Conservation (phyloP, 345 rosid species). For the Lenwebbia sp. region DNA sequence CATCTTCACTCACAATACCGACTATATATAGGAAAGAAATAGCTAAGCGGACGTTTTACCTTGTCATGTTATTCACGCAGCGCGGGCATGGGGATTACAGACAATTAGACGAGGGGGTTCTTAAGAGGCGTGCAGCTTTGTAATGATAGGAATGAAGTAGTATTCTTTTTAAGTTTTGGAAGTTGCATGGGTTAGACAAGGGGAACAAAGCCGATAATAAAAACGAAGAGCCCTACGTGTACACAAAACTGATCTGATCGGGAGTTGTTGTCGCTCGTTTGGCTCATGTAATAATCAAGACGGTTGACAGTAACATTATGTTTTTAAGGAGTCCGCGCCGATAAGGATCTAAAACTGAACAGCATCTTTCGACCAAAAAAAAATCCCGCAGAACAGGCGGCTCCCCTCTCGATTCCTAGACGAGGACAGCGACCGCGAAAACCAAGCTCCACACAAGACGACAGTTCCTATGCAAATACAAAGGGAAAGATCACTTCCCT, state of each 20-base stretch:
- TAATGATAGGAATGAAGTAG: not conserved
- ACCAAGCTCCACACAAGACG: not conserved
- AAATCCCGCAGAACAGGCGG: not conserved
- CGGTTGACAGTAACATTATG: not conserved
- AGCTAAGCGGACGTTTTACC: not conserved
- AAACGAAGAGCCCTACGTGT: not conserved
- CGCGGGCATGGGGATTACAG: not conserved
- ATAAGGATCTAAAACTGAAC: not conserved
- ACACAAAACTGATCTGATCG: not conserved
- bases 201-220: not conserved
- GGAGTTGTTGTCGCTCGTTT: slow-evolving; percentile 5
- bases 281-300: slow-evolving; percentile 6
- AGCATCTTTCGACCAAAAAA: too few relatives aligned
- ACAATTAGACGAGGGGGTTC: not conserved
- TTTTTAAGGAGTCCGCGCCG: not conserved
- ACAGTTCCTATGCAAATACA: not conserved
- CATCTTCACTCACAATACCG: not conserved
- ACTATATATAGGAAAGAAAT: not conserved
- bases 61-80: not conserved
- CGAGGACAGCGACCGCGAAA: not conserved
- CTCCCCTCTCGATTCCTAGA: not conserved
- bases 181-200: not conserved
- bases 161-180: not conserved
- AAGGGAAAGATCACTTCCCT: not conserved
- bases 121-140: not conserved